A percentile compares a stretch with the other conserved stretches of the same genome.
phyloP scores from a whole-genome alignment of 495 filamentous ascomycete genomes.

The Tuber umbilicatum region DNA sequence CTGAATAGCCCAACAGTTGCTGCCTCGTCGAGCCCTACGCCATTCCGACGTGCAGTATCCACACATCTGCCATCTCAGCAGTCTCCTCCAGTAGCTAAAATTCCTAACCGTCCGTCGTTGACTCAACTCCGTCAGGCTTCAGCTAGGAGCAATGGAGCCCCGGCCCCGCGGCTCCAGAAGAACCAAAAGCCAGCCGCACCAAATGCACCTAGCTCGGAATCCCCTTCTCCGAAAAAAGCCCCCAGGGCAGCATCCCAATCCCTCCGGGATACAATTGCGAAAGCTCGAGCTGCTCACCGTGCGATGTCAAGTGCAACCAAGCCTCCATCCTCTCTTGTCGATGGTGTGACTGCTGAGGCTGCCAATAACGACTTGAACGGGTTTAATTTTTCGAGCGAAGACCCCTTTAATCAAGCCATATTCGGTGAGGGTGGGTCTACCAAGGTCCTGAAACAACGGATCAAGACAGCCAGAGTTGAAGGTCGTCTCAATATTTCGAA shows the following conservation, averaged over 20 bases:
- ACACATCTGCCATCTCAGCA: conserved; percentile 23
- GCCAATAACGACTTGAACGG: conserved; percentile 47
- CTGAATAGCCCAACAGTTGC: conserved; percentile 18
- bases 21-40: conserved; percentile 26
- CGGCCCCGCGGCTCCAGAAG: conserved; percentile 15
- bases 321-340: conserved; percentile 42
- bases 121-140: conserved; percentile 30
- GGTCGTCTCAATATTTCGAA: conserved; percentile 86
- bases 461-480: conserved; percentile 67
- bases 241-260: conserved; percentile 57
- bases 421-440: conserved; percentile 52
- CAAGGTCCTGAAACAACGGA: conserved; percentile 65
- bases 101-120: conserved; percentile 10
- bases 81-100: conserved; percentile 20
- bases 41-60: conserved; percentile 27
- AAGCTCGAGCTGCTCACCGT: conserved; percentile 78
- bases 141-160: conserved; percentile 9
- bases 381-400: conserved; percentile 53
- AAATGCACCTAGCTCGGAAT: conserved; percentile 27
- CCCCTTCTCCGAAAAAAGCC: conserved; percentile 49
- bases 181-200: neutral
- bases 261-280: conserved; percentile 83
- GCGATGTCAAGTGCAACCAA: conserved; percentile 46
- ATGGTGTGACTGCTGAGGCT: conserved; percentile 38
- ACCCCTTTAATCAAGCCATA: conserved; percentile 62